Percentiles rank a stretch among this genome's conserved stretches.
Evolutionary conservation across 2,329 filamentous ascomycete genomes (phyloP).

Genomic region (Colletotrichum tropicale): DNA sequence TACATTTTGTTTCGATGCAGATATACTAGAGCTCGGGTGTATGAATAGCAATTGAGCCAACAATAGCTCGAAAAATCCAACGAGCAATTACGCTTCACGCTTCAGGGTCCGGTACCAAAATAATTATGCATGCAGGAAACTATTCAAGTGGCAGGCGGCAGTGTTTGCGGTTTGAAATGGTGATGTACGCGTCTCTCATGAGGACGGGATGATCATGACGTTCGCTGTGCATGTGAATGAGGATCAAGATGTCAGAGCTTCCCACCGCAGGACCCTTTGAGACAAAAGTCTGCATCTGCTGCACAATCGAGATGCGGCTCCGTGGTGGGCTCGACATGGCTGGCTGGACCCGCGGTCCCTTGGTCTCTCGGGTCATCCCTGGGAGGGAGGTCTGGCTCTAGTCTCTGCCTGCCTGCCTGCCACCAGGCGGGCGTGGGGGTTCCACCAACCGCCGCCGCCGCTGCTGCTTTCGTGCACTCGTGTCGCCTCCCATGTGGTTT

Average conservation of each 20-base stretch:
- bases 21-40: not conserved
- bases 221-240: slow-evolving; percentile 12
- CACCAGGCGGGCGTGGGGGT: slow-evolving; percentile 3
- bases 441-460: not conserved
- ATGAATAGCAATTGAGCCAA: not conserved
- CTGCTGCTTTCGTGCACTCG: not conserved
- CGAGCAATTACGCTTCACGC: not conserved
- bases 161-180: not conserved
- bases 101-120: not conserved
- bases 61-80: not conserved
- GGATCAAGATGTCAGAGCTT: slow-evolving; percentile 2
- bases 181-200: not conserved
- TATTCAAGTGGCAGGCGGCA: not conserved
- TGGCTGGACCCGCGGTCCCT: not conserved
- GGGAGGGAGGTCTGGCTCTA: not conserved
- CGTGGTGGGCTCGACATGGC: not conserved
- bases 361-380: not conserved
- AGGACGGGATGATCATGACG: slow-evolving; percentile 12
- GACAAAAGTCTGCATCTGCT: not conserved
- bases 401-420: not conserved
- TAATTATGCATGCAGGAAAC: not conserved
- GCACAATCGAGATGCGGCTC: slow-evolving; percentile 9
- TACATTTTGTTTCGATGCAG: not conserved
- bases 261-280: not conserved
- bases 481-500: not conserved